These are phyloP conservation scores for Sarocladium brachiariae DNA, from an alignment of 2,329 filamentous ascomycete species.

Conservation along the genomic window DNA sequence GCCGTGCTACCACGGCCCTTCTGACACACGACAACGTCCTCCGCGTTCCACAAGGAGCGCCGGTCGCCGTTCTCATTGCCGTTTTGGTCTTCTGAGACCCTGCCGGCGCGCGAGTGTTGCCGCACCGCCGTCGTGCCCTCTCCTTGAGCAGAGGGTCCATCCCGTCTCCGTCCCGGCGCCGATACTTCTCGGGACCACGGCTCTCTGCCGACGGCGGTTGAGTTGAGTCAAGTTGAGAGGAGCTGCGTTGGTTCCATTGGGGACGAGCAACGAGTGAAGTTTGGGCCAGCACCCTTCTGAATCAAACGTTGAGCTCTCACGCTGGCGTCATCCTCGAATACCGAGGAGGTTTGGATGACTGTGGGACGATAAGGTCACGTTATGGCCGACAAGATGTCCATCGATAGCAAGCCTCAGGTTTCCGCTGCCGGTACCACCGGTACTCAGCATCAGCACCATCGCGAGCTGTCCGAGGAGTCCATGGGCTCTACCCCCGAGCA, in stretches of 20 bases:
- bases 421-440: slow-evolving; percentile 18
- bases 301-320: slow-evolving; percentile 15
- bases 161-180: slow-evolving; percentile 2
- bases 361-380: slow-evolving; percentile 1
- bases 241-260: too few species aligned
- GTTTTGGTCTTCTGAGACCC: slow-evolving; percentile 9
- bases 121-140: slow-evolving; percentile 1
- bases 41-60: slow-evolving; percentile 8
- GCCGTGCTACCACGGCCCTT: slow-evolving; percentile 1
- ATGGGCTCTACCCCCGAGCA: slow-evolving; percentile 53
- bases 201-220: not conserved
- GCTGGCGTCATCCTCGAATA: slow-evolving; percentile 5
- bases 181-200: not conserved
- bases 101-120: slow-evolving; percentile 8
- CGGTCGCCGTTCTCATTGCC: slow-evolving; percentile 7
- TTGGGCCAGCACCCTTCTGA: not conserved
- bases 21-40: slow-evolving; percentile 2
- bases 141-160: not conserved
- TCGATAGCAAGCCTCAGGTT: slow-evolving; percentile 48
- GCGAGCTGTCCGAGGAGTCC: slow-evolving; percentile 57
- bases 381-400: slow-evolving; percentile 63
- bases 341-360: slow-evolving; percentile 24
- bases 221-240: too few species aligned
- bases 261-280: too few species aligned
- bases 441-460: slow-evolving; percentile 22